Conservation (phyloP, 2,329 filamentous ascomycete genomes). For the Pleomassaria siparia region DNA sequence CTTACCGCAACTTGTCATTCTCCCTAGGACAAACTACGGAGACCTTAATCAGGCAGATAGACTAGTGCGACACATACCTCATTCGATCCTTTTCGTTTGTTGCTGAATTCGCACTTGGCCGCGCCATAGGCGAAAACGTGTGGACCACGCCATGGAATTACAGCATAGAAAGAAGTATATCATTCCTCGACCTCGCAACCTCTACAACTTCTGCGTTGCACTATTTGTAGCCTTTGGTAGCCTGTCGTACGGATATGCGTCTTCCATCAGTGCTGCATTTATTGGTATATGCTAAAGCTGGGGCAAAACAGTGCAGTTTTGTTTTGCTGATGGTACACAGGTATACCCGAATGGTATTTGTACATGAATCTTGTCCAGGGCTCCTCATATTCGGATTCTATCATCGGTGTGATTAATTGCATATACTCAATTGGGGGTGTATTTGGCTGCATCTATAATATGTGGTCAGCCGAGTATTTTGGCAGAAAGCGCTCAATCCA, state of each 20-base stretch:
- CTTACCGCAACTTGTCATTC: too few relatives aligned
- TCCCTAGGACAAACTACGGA: too few relatives aligned
- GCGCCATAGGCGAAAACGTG: too few relatives aligned
- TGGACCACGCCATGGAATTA: background rate
- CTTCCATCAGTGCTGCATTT: constrained; percentile 12
- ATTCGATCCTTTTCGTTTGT: too few relatives aligned
- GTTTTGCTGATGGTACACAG: background rate
- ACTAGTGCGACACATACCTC: too few relatives aligned
- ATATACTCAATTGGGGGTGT: constrained; percentile 6
- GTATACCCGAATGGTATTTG: constrained; percentile 3
- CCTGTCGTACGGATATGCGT: constrained; percentile 11
- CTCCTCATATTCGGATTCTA: constrained; percentile 3
- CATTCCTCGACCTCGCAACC: constrained; percentile 9
- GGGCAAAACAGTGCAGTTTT: background rate
- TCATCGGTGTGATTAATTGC: constrained; percentile 4
- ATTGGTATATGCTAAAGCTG: constrained; percentile 6
- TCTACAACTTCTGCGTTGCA: constrained; percentile 10
- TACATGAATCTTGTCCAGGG: background rate
- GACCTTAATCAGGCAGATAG: too few relatives aligned
- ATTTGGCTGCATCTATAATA: constrained; percentile 4
- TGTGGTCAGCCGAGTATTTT: constrained; percentile 4
- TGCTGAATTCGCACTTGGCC: too few relatives aligned
- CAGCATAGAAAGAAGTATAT: constrained; percentile 10
- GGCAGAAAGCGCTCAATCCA: constrained; percentile 4
- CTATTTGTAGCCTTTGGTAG: constrained; percentile 10